phyloP scores from a whole-genome alignment of 2,329 filamentous ascomycete genomes.

The Talaromyces sp. region DNA sequence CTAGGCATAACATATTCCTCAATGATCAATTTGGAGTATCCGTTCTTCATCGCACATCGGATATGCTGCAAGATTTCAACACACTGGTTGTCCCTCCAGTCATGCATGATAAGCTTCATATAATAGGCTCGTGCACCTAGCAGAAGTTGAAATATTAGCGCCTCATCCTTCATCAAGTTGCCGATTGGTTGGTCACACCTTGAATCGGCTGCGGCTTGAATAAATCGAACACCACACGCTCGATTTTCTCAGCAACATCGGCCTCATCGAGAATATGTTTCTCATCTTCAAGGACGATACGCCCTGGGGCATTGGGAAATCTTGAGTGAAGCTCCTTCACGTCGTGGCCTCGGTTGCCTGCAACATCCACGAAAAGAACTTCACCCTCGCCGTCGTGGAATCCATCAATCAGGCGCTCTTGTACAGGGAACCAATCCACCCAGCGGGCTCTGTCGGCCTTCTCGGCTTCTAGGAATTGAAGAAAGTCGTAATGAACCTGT shows the following conservation, averaged over 20 bases:
- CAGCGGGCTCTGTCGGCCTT: constrained; percentile 12
- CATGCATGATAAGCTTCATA: constrained; percentile 19
- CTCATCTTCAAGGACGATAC: constrained; percentile 45
- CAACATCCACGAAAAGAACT: constrained; percentile 16
- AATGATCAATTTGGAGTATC: constrained; percentile 35
- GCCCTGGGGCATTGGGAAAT: constrained; percentile 32
- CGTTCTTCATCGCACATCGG: constrained; percentile 24
- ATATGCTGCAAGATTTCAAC: constrained; percentile 18
- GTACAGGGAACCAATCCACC: constrained; percentile 17
- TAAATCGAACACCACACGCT: constrained; percentile 2
- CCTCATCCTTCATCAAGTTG: too few relatives aligned
- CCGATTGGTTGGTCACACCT: too few relatives aligned
- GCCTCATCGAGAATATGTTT: background rate
- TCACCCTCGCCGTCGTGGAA: constrained; percentile 6
- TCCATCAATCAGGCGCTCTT: constrained; percentile 15
- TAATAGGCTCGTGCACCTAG: constrained; percentile 15
- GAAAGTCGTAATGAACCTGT: constrained; percentile 12
- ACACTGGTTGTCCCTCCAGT: constrained; percentile 17
- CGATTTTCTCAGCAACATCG: background rate
- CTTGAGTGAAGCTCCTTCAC: constrained; percentile 23
- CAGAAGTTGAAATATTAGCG: too few relatives aligned
- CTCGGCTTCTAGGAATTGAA: constrained; percentile 17
- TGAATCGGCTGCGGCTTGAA: constrained; percentile 1
- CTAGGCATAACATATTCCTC: constrained; percentile 39
- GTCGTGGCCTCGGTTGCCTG: constrained; percentile 11